A percentile compares a stretch with the other conserved stretches of the same genome.
Evolutionary conservation across 2,329 filamentous ascomycete species (phyloP).

Genomic region (Fusarium liriodendri): DNA sequence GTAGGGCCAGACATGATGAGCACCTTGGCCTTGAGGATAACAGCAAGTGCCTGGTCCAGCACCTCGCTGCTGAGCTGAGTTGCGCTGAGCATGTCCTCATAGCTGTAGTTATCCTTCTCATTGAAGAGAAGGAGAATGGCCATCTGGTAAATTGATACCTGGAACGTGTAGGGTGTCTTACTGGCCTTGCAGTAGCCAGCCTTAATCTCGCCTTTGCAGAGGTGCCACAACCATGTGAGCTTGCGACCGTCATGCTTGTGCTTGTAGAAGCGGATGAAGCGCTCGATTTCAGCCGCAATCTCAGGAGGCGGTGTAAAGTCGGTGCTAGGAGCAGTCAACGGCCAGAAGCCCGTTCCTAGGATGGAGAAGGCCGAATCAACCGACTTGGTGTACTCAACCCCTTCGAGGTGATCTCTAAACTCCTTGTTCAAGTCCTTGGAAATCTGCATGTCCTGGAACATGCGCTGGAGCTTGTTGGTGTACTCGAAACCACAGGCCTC

Average conservation of each 20-base stretch:
- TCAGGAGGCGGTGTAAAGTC: conserved; percentile 89
- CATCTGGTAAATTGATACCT: conserved; percentile 98
- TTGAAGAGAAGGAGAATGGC: conserved; percentile 95
- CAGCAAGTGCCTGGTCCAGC: conserved; percentile 85
- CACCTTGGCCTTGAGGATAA: conserved; percentile 94
- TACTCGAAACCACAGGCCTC: conserved; percentile 99
- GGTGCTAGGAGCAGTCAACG: conserved; percentile 85
- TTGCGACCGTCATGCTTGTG: conserved; percentile 97
- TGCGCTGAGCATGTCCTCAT: conserved; percentile 86
- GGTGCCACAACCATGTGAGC: conserved; percentile 96
- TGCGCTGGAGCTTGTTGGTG: conserved; percentile 98
- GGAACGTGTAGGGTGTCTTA: conserved; percentile 95
- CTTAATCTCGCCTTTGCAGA: conserved; percentile 97
- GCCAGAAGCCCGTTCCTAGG: conserved; percentile 97
- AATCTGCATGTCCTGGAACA: conserved; percentile 99
- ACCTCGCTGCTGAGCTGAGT: conserved; percentile 85
- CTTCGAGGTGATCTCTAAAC: conserved; percentile 81
- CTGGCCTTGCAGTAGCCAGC: conserved; percentile 90
- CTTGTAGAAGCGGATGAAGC: conserved; percentile 92
- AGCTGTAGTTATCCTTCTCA: conserved; percentile 84
- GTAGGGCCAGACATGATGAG: conserved; percentile 77
- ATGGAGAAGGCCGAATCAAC: conserved; percentile 92
- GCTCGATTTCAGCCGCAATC: conserved; percentile 87
- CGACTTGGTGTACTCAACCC: conserved; percentile 69
- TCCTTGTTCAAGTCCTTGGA: conserved; percentile 95